Conservation (phyloP, 148 eudicot species). For the Fagopyrum homotropicum region DNA sequence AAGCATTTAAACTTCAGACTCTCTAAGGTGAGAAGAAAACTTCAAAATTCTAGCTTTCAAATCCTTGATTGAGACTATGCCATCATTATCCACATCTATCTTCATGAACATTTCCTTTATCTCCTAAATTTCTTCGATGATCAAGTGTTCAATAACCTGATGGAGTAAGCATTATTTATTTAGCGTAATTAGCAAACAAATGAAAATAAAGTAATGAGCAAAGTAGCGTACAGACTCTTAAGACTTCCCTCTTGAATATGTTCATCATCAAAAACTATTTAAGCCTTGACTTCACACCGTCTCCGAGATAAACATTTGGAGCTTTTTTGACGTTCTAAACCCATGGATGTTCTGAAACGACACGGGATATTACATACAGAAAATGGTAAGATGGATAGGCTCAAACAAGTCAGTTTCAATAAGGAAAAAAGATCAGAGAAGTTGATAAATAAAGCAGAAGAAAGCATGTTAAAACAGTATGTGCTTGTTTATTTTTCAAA, state of each 20-base stretch:
- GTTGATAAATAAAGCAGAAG: background rate
- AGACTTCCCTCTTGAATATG: slow-evolving; percentile 85
- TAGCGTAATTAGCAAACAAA: background rate
- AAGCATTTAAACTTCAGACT: slow-evolving; percentile 81
- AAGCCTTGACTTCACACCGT: slow-evolving; percentile 75
- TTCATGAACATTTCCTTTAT: slow-evolving; percentile 73
- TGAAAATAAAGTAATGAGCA: slow-evolving; percentile 7
- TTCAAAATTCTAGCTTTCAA: slow-evolving; percentile 70
- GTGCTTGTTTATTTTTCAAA: background rate
- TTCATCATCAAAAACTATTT: slow-evolving; percentile 93
- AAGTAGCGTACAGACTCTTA: slow-evolving; percentile 44
- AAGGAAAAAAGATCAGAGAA: no score
- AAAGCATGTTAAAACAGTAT: background rate
- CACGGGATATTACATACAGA: background rate
- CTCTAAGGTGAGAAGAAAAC: slow-evolving; percentile 61
- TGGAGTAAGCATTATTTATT: background rate
- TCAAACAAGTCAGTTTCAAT: background rate
- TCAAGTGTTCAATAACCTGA: slow-evolving; percentile 80
- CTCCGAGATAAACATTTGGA: slow-evolving; percentile 86
- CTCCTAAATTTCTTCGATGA: slow-evolving; percentile 72
- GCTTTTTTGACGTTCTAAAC: slow-evolving; percentile 90
- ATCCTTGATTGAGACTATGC: slow-evolving; percentile 68
- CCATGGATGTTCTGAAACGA: slow-evolving; percentile 29
- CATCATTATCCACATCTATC: slow-evolving; percentile 80
- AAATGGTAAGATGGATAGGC: background rate